Percentiles rank a stretch among this genome's conserved stretches.
Evolutionary conservation across 768 basidiomycete genomes (phyloP).

Genomic region (Kwoniella sp.): DNA sequence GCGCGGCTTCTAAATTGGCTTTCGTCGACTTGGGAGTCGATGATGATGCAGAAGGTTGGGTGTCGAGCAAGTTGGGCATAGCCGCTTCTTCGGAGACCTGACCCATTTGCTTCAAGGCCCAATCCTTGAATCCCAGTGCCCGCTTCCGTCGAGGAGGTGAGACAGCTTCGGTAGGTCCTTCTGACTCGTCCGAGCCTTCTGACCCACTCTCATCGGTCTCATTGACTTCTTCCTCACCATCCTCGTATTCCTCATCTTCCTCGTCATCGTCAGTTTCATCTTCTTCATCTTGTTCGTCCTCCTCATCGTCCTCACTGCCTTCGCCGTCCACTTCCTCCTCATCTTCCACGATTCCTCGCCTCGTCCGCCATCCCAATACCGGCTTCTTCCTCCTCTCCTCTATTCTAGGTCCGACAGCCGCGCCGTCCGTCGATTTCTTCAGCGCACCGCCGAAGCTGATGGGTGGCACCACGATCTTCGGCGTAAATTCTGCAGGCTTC

Average conservation of each 20-base stretch:
- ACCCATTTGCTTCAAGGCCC: slow-evolving; percentile 78
- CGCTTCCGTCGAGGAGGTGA: slow-evolving; percentile 42
- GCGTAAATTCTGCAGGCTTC: neutral
- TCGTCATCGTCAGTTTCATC: slow-evolving; percentile 46
- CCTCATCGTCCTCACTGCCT: slow-evolving; percentile 33
- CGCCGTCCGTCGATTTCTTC: slow-evolving; percentile 69
- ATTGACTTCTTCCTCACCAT: slow-evolving; percentile 35
- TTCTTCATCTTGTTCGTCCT: slow-evolving; percentile 27
- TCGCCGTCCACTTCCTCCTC: slow-evolving; percentile 30
- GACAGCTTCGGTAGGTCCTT: slow-evolving; percentile 37
- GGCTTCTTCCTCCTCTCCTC: slow-evolving; percentile 58
- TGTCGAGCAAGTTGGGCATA: slow-evolving; percentile 16
- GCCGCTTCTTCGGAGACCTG: slow-evolving; percentile 47
- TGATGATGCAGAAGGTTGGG: slow-evolving; percentile 42
- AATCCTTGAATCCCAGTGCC: slow-evolving; percentile 73
- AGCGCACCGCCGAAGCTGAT: slow-evolving; percentile 64
- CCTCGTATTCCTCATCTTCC: slow-evolving; percentile 25
- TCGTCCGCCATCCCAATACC: slow-evolving; percentile 14
- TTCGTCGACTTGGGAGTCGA: neutral
- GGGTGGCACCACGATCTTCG: neutral
- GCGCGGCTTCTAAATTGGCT: slow-evolving; percentile 13
- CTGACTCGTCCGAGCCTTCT: slow-evolving; percentile 29
- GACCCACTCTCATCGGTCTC: slow-evolving; percentile 35
- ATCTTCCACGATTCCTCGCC: slow-evolving; percentile 22
- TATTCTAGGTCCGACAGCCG: slow-evolving; percentile 61